Conservation (phyloP, 2,329 filamentous ascomycete genomes). For the Phoma sp. region DNA sequence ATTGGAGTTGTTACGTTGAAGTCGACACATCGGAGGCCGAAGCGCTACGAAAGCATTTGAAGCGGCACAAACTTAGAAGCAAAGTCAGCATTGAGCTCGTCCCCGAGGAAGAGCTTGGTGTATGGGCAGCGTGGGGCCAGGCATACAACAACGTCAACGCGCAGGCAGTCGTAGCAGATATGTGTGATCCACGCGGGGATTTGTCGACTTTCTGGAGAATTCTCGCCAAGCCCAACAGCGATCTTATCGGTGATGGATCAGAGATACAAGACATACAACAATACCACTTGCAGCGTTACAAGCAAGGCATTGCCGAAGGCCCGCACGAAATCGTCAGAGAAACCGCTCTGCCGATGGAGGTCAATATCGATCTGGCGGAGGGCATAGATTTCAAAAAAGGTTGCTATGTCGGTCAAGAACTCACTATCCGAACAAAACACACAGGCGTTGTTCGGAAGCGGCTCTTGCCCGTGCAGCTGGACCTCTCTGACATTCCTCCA, state of each 20-base stretch:
- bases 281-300: conserved; percentile 79
- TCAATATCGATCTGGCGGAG: conserved; percentile 83
- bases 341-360: conserved; percentile 81
- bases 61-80: conserved; percentile 82
- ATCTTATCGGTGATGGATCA: conserved; percentile 2
- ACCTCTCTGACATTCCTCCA: conserved; percentile 46
- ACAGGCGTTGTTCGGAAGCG: conserved; percentile 92
- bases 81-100: conserved; percentile 72
- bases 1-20: conserved; percentile 77
- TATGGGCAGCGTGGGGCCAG: conserved; percentile 77
- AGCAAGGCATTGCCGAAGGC: conserved; percentile 84
- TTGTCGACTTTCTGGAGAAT: conserved; percentile 16
- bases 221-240: conserved; percentile 8
- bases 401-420: conserved; percentile 95
- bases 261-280: conserved; percentile 46
- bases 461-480: conserved; percentile 80
- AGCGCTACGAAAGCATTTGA: conserved; percentile 72
- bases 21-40: conserved; percentile 73
- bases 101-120: conserved; percentile 65
- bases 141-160: conserved; percentile 12
- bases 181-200: conserved; percentile 33
- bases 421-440: conserved; percentile 94
- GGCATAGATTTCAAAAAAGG: conserved; percentile 94
- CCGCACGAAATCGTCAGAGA: conserved; percentile 76
- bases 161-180: conserved; percentile 11